Base-by-base conservation (phyloP, 306 rosid species). In the Medicago arabica region DNA sequence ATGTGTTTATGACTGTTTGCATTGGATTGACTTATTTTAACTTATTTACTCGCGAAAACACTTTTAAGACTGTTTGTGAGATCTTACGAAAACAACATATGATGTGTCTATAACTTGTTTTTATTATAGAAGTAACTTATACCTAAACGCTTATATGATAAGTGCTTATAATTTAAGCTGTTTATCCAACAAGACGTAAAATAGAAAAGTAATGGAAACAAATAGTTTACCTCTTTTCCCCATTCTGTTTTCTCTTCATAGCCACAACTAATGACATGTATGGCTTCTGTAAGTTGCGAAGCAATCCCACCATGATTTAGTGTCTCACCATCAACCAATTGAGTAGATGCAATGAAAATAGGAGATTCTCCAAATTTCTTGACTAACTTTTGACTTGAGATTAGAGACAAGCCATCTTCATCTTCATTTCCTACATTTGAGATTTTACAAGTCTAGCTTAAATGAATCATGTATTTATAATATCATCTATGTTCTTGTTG, bases 231-330 rank as follows among this genome's bases (percentile, higher is more conserved):
- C 90, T 91, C 97, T 81, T 86, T 89, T 78, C 97, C 97, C 97
- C 97, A 91, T 81, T 91, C 89, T 7, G 97, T 89, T 86, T 87
- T 89, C 75, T 83, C 90, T 78, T 91, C 97, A 61, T 83, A 91
- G 60, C 93, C 82, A 87, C 92, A 89, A 63, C 91, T 89, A 71
- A 89, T 87, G 68, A 89, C 94, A 73, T 91, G 97, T 71, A 91
- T 89, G 67, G 94, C 89, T 83, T 91, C 93, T 71, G 86, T 87
- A 39, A 91, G 88, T 31, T 81, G 80, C 65, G 85, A 87, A 63
- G 90, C 88, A 21, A 85, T 83, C 46, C 64, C 80, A 36, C 71
- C 85, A 74, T 82, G 74, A 75, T 77, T 76, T 11, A 79, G 67
- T 79, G 72, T 74, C 75, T 84, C 86, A 7, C 87, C 97, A 69